Conservation (phyloP, 2,329 filamentous ascomycete genomes). For the Esteya vermicola region DNA sequence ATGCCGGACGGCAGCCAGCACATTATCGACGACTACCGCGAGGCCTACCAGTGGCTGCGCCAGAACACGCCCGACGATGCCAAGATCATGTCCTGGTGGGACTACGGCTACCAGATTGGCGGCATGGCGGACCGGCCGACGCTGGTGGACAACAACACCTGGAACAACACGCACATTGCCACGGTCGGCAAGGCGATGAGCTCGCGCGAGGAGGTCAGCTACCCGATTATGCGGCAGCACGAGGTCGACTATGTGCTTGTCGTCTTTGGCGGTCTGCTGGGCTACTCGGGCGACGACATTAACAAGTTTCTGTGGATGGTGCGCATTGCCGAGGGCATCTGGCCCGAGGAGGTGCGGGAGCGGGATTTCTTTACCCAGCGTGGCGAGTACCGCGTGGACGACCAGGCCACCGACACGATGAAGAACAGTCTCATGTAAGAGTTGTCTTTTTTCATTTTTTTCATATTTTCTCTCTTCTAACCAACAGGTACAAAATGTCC, state of each 20-base stretch:
- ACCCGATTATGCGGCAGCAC: constrained; percentile 95
- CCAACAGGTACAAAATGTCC: constrained; percentile 94
- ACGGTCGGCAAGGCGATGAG: constrained; percentile 99
- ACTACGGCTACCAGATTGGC: constrained; percentile 98
- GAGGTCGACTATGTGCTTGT: constrained; percentile 98
- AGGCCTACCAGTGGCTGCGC: constrained; percentile 98
- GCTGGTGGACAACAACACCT: constrained; percentile 98
- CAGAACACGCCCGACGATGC: constrained; percentile 92
- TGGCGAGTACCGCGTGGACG: constrained; percentile 90
- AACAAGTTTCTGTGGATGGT: constrained; percentile 99
- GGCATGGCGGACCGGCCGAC: constrained; percentile 97
- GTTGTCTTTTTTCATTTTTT: constrained; percentile 18
- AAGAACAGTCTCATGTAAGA: constrained; percentile 98
- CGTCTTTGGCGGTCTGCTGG: constrained; percentile 88
- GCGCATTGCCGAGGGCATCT: constrained; percentile 95
- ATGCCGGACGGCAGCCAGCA: constrained; percentile 91
- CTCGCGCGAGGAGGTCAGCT: constrained; percentile 92
- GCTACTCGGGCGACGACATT: constrained; percentile 97
- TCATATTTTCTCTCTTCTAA: not conserved
- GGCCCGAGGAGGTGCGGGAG: constrained; percentile 98
- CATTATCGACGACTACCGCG: constrained; percentile 98
- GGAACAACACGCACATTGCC: constrained; percentile 99
- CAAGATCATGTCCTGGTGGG: constrained; percentile 99
- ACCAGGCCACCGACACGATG: constrained; percentile 90
- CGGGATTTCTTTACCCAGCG: constrained; percentile 87